Evolutionary conservation across 306 rosid species (phyloP).

Genomic region (Glycine soja): DNA sequence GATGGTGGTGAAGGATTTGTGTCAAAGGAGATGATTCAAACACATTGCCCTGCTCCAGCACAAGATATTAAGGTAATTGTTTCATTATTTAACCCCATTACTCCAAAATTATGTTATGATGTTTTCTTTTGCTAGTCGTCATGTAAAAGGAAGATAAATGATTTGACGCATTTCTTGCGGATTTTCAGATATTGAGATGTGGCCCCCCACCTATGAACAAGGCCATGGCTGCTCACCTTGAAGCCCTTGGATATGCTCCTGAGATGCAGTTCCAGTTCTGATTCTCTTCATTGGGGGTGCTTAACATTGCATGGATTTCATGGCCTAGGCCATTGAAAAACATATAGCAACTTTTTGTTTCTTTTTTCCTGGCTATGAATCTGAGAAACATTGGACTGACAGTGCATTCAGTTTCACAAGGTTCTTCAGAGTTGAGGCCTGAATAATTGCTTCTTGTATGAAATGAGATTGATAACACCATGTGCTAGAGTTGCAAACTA

Average conservation of each 20-base stretch:
- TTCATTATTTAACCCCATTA: neutral
- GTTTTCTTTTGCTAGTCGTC: neutral
- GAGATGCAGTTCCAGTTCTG: conserved; percentile 95
- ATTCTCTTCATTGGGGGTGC: conserved; percentile 43
- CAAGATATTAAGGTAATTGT: conserved; percentile 71
- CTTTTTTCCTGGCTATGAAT: conserved; percentile 15
- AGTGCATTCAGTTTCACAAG: conserved; percentile 28
- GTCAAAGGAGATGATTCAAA: conserved; percentile 87
- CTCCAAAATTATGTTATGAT: neutral
- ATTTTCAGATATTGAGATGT: conserved; percentile 81
- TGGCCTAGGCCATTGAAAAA: conserved; percentile 32
- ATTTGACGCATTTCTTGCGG: neutral
- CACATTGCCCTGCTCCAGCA: conserved; percentile 84
- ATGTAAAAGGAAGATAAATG: conserved; percentile 31
- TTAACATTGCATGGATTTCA: conserved; percentile 37
- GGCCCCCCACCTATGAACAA: conserved; percentile 99
- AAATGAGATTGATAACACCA: conserved; percentile 37
- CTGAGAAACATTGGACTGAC: conserved; percentile 27
- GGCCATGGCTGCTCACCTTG: conserved; percentile 90
- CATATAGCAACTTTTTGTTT: neutral
- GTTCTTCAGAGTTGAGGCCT: conserved; percentile 35
- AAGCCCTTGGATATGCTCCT: conserved; percentile 70
- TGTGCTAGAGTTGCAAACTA: neutral
- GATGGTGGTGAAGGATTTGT: conserved; percentile 92
- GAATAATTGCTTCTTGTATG: conserved; percentile 47